These are phyloP conservation scores for Naematelia encephala DNA, from an alignment of 768 basidiomycete genomes.

Conservation along the genomic window DNA sequence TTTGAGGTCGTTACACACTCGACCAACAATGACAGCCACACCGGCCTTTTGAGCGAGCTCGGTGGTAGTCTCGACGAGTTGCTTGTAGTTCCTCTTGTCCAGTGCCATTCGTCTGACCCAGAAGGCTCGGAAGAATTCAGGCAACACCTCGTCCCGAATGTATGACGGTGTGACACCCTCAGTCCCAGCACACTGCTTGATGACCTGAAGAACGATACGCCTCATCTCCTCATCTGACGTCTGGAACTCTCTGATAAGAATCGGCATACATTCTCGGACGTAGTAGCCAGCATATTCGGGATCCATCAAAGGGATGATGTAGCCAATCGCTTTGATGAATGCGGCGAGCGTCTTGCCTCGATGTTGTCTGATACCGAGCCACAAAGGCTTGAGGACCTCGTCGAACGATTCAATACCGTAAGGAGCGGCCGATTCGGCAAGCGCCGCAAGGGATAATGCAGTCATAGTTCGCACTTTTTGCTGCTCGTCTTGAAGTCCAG, in stretches of 20 bases:
- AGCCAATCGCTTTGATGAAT: constrained; percentile 96
- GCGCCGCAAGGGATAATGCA: constrained; percentile 81
- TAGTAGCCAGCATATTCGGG: constrained; percentile 99
- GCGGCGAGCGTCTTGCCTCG: constrained; percentile 93
- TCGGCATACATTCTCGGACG: constrained; percentile 71
- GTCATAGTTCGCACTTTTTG: constrained; percentile 97
- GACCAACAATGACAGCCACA: constrained; percentile 90
- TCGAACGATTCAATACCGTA: constrained; percentile 99
- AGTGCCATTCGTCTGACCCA: constrained; percentile 94
- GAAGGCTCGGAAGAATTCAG: constrained; percentile 99
- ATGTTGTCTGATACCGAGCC: constrained; percentile 90
- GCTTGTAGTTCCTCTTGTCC: constrained; percentile 90
- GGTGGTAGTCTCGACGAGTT: constrained; percentile 97
- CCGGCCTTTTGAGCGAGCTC: constrained; percentile 97
- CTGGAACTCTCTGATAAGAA: constrained; percentile 82
- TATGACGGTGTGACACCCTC: constrained; percentile 95
- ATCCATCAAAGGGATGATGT: constrained; percentile 99
- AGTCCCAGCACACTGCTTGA: constrained; percentile 97
- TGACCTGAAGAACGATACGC: constrained; percentile 98
- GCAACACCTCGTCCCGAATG: constrained; percentile 95
- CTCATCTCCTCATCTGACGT: constrained; percentile 99
- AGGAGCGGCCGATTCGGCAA: constrained; percentile 94
- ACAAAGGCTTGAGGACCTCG: constrained; percentile 88
- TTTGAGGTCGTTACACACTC: constrained; percentile 84
- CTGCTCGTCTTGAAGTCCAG: constrained; percentile 88